Base-by-base conservation (phyloP, 2,329 filamentous ascomycete genomes). In the Diaporthe australafricana region DNA sequence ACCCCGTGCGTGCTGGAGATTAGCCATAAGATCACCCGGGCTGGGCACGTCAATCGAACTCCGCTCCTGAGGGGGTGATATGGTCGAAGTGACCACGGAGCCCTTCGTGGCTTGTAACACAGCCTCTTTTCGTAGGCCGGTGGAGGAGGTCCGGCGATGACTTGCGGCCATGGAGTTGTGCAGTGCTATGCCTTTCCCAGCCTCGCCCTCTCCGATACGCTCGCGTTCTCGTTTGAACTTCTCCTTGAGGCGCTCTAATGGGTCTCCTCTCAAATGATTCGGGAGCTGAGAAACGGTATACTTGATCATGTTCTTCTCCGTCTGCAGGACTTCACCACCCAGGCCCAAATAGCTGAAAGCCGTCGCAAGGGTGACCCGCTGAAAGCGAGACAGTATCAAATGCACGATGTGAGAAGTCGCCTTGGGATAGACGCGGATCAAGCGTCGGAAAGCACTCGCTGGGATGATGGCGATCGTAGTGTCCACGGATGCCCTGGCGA, bases 391-490 rank as follows among this genome's bases (percentile, higher is more conserved):
- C 40, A 99, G 84, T 73, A 99, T 99, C 56, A 99, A 96, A 79
- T 99, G 96, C 7, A 99, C 95, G 75, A 99, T 98, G 78, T 99
- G 97, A 1, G 96, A 93, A 2, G 96, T 98, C 12, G 97, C 95
- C 83, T 97, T 97, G 12, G 96, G 96, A 77, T 98, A 99, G 30
- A 98, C 92, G 78, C 94, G 91, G 65, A 97, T 99, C 67, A 99
- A 86, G 11, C 97, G 91, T 68, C 95, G 91, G 77, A 99, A 99
- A 4, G 96, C 97, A 79, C 95, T 98, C 0, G 96, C 96, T 1
- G 97, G 97, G 71, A 99, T 99, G 75, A 99, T 97, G 7, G 96
- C 96, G 81, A 99, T 98, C 0, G 97, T 99, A 0, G 96, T 99
- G 79, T 99, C 97, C 30, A 97, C 93, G 20, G 95, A 97, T 7